Conservation (phyloP, 1,284 basidiomycete species). For the Cryptococcus neoformans region DNA sequence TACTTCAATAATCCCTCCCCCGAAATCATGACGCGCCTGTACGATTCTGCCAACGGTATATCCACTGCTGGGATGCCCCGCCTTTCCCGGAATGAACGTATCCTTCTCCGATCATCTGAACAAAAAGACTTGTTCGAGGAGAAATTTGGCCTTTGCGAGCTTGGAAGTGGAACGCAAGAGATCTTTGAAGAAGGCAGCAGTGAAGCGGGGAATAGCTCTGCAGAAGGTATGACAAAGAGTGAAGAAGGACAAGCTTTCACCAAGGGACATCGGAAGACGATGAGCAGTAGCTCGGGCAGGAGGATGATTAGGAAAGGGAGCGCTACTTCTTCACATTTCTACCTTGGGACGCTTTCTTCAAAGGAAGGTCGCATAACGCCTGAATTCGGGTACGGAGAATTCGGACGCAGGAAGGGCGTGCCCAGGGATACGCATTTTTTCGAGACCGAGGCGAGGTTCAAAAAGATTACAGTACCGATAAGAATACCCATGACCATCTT, state of each 20-base stretch:
- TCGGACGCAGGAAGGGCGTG: conserved; percentile 32
- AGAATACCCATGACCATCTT: conserved; percentile 81
- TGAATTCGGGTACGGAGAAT: conserved; percentile 11
- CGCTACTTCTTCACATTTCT: conserved; percentile 8
- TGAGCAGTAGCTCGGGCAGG: conserved; percentile 3
- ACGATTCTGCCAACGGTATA: conserved; percentile 90
- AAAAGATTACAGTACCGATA: conserved; percentile 72
- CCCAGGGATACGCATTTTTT: conserved; percentile 91
- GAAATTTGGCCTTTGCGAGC: conserved; percentile 54
- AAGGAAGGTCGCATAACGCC: conserved; percentile 49
- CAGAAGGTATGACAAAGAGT: not conserved
- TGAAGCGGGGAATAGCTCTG: conserved; percentile 6
- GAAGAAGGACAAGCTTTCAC: not conserved
- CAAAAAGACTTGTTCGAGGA: conserved; percentile 89
- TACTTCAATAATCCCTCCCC: conserved; percentile 86
- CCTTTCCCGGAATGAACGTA: conserved; percentile 75
- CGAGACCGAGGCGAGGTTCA: conserved; percentile 77
- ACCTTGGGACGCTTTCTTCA: conserved; percentile 47
- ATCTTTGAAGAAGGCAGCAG: conserved; percentile 11
- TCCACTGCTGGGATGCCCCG: conserved; percentile 75
- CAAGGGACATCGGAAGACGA: conserved; percentile 9
- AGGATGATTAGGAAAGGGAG: conserved; percentile 16
- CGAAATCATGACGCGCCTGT: conserved; percentile 80
- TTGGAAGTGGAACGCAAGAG: conserved; percentile 13
- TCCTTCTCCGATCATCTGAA: conserved; percentile 85